phyloP scores from a whole-genome alignment of 345 rosid species.

The Populus ilicifolia region DNA sequence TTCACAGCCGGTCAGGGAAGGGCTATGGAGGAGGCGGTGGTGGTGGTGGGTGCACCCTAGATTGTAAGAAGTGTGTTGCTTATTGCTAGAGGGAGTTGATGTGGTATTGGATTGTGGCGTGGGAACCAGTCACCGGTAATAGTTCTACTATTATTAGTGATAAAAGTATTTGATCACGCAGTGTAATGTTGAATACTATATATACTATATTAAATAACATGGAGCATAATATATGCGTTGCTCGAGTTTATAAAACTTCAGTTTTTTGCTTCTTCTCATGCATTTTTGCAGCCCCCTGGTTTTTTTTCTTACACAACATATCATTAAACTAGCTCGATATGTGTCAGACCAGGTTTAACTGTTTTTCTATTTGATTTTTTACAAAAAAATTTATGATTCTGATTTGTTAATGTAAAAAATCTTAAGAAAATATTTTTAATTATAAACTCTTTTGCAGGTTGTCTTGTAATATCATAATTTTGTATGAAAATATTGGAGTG shows the following conservation, averaged over 20 bases:
- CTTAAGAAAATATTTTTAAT: no score
- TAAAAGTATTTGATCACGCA: neutral
- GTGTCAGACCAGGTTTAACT: no score
- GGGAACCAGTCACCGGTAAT: constrained; percentile 11
- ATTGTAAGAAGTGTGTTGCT: constrained; percentile 88
- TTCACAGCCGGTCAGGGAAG: constrained; percentile 84
- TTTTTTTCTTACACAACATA: neutral
- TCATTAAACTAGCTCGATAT: no score
- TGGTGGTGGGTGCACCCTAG: constrained; percentile 92
- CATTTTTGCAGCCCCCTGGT: no score
- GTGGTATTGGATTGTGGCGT: neutral
- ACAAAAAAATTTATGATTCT: neutral
- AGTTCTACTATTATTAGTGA: neutral
- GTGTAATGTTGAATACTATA: neutral
- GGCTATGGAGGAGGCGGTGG: constrained; percentile 93
- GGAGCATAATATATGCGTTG: neutral
- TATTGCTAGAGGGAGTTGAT: constrained; percentile 43
- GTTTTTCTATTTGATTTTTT: neutral
- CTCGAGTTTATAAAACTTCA: neutral
- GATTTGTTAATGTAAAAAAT: no score
- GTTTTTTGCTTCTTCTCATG: neutral
- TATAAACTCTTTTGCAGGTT: no score
- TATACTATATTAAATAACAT: neutral
- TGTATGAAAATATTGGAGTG: no score
- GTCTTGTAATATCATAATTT: neutral